Percentiles rank a stretch among this genome's conserved stretches.
phyloP scores from a whole-genome alignment of 148 eudicot species.

The Beta vulgaris region DNA sequence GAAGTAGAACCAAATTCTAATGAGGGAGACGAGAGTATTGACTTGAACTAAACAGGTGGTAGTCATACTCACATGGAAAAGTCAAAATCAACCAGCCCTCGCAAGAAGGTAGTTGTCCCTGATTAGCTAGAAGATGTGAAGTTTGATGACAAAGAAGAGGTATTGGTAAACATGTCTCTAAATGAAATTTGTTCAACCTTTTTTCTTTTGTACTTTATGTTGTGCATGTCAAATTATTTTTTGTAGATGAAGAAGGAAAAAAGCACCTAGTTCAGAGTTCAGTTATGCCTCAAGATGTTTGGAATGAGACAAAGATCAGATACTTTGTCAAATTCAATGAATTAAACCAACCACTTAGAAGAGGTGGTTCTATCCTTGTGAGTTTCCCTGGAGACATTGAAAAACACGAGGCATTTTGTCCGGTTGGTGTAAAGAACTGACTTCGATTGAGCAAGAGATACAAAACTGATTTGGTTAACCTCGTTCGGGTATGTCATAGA shows the following conservation, averaged over 20 bases:
- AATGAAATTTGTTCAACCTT: not conserved
- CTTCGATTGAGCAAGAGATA: not conserved
- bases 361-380: conserved; percentile 9
- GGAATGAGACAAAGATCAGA: not conserved
- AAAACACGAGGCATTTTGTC: not conserved
- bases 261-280: not conserved
- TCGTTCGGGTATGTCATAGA: not conserved
- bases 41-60: not conserved
- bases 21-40: not conserved
- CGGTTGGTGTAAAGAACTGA: not conserved
- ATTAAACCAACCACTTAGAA: not conserved
- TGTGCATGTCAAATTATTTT: not conserved
- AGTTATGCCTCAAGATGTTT: not conserved
- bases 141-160: not conserved
- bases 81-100: too few species aligned
- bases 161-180: not conserved
- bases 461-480: not conserved
- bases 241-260: not conserved
- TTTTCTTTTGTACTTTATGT: not conserved
- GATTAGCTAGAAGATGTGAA: not conserved
- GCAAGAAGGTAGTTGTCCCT: too few species aligned
- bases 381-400: not conserved
- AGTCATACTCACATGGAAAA: not conserved
- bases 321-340: not conserved
- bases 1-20: not conserved